These are phyloP conservation scores for Gonium pectorale DNA, from an alignment of 139 green algal species.

Conservation along the genomic window DNA sequence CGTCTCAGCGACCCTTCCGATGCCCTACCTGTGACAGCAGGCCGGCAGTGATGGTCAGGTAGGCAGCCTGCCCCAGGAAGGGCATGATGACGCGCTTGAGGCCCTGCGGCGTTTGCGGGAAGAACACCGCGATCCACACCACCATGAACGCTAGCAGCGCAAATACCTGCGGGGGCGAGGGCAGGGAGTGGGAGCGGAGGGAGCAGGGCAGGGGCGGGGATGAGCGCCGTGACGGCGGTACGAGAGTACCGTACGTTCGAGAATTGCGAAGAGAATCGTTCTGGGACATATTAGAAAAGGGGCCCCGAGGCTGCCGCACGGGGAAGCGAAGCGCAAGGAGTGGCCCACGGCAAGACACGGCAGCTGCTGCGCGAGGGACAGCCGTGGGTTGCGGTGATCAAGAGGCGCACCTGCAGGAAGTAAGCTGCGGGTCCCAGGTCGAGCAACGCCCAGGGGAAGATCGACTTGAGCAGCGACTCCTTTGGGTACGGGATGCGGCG, in stretches of 20 bases:
- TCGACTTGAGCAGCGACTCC: slow-evolving; percentile 12
- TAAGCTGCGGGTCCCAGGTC: slow-evolving; percentile 26
- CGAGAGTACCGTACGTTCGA: too few relatives aligned
- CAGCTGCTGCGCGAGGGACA: too few relatives aligned
- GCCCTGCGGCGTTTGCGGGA: slow-evolving; percentile 21
- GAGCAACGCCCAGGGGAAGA: slow-evolving; percentile 37
- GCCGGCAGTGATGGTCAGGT: slow-evolving; percentile 32
- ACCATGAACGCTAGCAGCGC: slow-evolving; percentile 31
- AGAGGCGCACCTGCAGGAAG: slow-evolving; percentile 22
- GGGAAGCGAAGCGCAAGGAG: too few relatives aligned
- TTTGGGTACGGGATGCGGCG: slow-evolving; percentile 30
- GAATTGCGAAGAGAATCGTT: too few relatives aligned
- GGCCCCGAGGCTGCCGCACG: too few relatives aligned
- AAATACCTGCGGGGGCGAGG: not conserved
- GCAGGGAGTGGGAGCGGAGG: not conserved
- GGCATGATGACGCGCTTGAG: slow-evolving; percentile 37
- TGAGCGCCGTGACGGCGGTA: too few relatives aligned
- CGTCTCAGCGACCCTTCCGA: too few relatives aligned
- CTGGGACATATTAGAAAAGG: too few relatives aligned
- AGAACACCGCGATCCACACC: slow-evolving; percentile 40
- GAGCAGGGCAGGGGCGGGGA: too few relatives aligned
- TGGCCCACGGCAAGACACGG: too few relatives aligned
- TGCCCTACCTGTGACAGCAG: too few relatives aligned
- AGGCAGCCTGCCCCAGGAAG: slow-evolving; percentile 37
- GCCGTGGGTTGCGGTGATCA: too few relatives aligned